Evolutionary conservation across 2,329 filamentous ascomycete species (phyloP).

Genomic region (Neurospora sp.): DNA sequence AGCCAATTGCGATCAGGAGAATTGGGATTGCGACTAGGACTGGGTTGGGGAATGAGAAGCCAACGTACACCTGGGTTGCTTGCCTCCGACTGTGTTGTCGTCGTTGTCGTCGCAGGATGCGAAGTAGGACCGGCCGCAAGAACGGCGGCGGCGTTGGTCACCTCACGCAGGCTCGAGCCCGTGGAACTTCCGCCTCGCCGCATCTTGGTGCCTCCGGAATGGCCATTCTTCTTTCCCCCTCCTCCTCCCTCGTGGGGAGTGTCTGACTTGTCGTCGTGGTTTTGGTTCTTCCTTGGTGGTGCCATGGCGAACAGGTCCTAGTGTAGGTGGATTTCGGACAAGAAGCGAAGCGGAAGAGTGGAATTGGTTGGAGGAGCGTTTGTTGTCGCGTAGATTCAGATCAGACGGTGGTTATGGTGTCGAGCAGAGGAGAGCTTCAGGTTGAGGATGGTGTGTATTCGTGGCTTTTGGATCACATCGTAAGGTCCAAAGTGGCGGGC

Average conservation of each 20-base stretch:
- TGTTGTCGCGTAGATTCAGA: background rate
- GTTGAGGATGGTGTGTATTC: background rate
- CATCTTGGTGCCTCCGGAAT: slow-evolving; percentile 32
- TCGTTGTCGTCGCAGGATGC: slow-evolving; percentile 19
- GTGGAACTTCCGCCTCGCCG: slow-evolving; percentile 44
- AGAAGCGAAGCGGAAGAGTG: background rate
- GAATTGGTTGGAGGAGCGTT: background rate
- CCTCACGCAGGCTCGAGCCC: slow-evolving; percentile 37
- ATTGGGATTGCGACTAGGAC: background rate
- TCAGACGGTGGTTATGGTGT: background rate
- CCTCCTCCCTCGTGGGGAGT: slow-evolving; percentile 10
- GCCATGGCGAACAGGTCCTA: slow-evolving; percentile 25
- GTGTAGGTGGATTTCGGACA: background rate
- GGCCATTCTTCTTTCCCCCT: slow-evolving; percentile 35
- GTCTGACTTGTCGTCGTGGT: slow-evolving; percentile 36
- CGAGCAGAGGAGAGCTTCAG: background rate
- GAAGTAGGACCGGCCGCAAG: slow-evolving; percentile 17
- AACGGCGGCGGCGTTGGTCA: slow-evolving; percentile 25
- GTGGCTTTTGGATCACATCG: background rate
- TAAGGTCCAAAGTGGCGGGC: background rate
- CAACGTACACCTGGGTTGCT: slow-evolving; percentile 14
- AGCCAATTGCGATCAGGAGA: background rate
- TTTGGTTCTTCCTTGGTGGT: slow-evolving; percentile 35
- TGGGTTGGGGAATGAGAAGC: background rate
- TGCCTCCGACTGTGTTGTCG: slow-evolving; percentile 10